Base-by-base conservation (phyloP, 2,329 filamentous ascomycete species). In the Claviceps lovelessii region DNA sequence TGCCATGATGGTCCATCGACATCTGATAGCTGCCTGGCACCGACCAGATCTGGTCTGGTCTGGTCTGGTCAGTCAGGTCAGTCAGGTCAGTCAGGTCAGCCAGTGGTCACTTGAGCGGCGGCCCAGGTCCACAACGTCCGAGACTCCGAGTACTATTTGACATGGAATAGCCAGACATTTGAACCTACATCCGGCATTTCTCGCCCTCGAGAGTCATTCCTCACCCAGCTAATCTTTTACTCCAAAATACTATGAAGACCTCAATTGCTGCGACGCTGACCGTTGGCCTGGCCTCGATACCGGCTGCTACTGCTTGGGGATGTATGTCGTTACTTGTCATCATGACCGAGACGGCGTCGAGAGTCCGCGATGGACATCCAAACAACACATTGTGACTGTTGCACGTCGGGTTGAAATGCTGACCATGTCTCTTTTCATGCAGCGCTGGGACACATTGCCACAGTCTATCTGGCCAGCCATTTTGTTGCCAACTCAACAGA, bases 361-460 rank as follows among this genome's bases (percentile, higher is more conserved):
- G 29, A n/a, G 23, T 47, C 28, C 17, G 45, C 28, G 46, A n/a
- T n/a, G 29, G 29, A 48, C 23, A 19, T 6, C 9, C 46, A 46
- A 29, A 45, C 23, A 17, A 45, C 5, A 11, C 10, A 46, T 46
- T 41, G 37, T 41, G 6, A n/a, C 37, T 51, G 37, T 29, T 31
- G 39, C 49, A 17, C 49, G 15, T 33, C 13, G 5, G 46, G 50
- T 31, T 10, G 13, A 19, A 19, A 46, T 31, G 33, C 51, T 46
- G 35, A 54, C 48, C 41, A 50, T 39, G 7, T 11, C 35, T 11
- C 35, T 23, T 23, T 37, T 46, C 9, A 37, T 45, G 19, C 56
- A 80, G 78, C 77, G 58, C 73, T 85, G 54, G 83, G 83, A 1
- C 83, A 86, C 65, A 80, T 83, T 62, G 81, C 82, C 4, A 77